phyloP scores from a whole-genome alignment of 139 green algal genomes.

The Astrephomene gubernaculifera region DNA sequence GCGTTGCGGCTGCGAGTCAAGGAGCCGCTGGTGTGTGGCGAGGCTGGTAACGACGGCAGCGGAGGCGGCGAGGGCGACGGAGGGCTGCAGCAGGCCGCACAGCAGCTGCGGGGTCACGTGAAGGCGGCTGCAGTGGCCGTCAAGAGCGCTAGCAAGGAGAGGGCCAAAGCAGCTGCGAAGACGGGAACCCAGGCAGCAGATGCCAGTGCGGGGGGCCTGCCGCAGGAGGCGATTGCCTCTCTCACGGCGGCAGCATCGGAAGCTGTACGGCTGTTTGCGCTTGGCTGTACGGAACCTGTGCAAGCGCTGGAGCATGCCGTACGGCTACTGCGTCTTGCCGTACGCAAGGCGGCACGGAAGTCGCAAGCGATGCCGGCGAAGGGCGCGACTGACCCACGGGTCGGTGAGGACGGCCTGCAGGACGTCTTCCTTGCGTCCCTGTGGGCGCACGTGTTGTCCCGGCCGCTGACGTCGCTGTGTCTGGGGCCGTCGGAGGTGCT shows the following conservation, averaged over 20 bases:
- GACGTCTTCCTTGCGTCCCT: background rate
- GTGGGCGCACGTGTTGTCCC: conserved; percentile 2
- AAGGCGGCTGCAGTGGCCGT: too few species aligned
- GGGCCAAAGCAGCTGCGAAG: too few species aligned
- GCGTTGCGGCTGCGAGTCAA: background rate
- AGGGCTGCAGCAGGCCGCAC: too few species aligned
- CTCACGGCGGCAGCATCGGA: background rate
- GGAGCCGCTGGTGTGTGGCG: background rate
- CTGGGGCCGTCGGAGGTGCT: background rate
- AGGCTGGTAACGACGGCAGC: background rate
- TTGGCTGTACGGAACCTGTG: background rate
- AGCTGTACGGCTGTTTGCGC: background rate
- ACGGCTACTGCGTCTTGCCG: background rate
- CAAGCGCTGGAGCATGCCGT: background rate
- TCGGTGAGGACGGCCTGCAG: background rate
- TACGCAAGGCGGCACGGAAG: background rate
- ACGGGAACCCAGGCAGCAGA: too few species aligned
- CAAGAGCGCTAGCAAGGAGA: too few species aligned
- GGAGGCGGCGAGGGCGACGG: background rate
- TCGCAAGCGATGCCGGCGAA: background rate
- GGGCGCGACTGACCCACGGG: background rate
- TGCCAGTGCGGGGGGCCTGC: background rate
- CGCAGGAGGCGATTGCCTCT: background rate
- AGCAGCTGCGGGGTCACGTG: too few species aligned
- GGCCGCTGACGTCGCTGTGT: conserved; percentile 7